Percentiles rank a stretch among this genome's conserved stretches.
Conservation (phyloP, 495 filamentous ascomycete genomes). For the Cryomyces antarcticus region DNA sequence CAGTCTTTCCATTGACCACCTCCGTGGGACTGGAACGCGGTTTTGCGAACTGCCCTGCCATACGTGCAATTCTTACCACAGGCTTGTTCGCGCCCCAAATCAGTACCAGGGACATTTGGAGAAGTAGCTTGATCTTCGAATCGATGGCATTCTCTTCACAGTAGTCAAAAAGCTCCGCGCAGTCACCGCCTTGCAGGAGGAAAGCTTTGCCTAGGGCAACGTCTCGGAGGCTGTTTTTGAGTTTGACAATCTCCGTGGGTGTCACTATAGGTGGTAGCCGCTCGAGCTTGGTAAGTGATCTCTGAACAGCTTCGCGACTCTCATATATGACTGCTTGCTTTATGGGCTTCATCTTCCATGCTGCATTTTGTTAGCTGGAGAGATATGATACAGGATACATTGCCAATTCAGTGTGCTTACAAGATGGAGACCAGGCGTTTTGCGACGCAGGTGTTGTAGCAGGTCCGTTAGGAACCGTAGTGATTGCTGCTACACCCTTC, state of each 20-base stretch:
- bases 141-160: constrained; percentile 74
- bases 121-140: constrained; percentile 82
- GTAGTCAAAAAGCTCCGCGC: constrained; percentile 93
- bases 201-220: constrained; percentile 87
- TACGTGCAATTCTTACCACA: constrained; percentile 82
- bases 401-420: constrained; percentile 1
- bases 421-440: constrained; percentile 8
- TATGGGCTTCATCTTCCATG: constrained; percentile 81
- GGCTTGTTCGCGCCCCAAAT: constrained; percentile 82
- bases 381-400: neutral
- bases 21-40: constrained; percentile 80
- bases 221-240: constrained; percentile 58
- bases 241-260: constrained; percentile 57
- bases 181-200: constrained; percentile 89
- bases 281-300: constrained; percentile 48
- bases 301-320: constrained; percentile 39
- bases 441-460: neutral
- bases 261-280: constrained; percentile 78
- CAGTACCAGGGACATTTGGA: constrained; percentile 89
- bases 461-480: neutral
- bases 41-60: constrained; percentile 96
- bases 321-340: constrained; percentile 75
- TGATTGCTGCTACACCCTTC: no score
- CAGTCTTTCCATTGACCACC: constrained; percentile 52
- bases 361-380: constrained; percentile 16